Conservation (phyloP, 106 monocot species). For the Acorus calamus region DNA sequence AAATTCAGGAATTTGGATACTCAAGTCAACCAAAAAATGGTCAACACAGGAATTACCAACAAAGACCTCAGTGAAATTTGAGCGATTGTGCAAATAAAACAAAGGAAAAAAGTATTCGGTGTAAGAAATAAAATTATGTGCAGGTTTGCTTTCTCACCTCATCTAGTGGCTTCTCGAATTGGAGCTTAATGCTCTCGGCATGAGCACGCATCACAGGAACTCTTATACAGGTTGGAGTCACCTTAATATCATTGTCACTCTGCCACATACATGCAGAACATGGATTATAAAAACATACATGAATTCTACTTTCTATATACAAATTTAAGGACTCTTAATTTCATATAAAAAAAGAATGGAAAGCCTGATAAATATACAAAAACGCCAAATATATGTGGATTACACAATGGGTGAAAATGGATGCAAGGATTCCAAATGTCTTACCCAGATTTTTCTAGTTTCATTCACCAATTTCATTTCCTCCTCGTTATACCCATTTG, state of each 20-base stretch:
- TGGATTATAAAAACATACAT: not conserved
- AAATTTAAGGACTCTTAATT: no score
- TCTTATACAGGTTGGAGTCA: conserved; percentile 94
- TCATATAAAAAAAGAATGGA: not conserved
- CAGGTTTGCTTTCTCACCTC: conserved; percentile 38
- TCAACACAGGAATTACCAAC: no score
- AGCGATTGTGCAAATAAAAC: no score
- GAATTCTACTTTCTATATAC: no score
- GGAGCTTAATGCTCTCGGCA: conserved; percentile 92
- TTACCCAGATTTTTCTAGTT: conserved; percentile 96
- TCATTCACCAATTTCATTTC: conserved; percentile 99
- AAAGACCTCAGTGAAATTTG: no score
- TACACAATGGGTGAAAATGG: not conserved
- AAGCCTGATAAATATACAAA: not conserved
- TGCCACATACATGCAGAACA: conserved; percentile 11
- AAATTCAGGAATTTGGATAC: no score
- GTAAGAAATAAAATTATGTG: no score
- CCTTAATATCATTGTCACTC: conserved; percentile 81
- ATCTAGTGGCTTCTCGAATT: conserved; percentile 91
- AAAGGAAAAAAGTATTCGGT: no score
- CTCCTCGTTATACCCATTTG: conserved; percentile 99
- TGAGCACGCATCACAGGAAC: conserved; percentile 99
- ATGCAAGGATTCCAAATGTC: not conserved
- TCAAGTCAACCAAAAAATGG: no score
- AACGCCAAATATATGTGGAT: not conserved